Evolutionary conservation across 192 early-diverging fungal species (phyloP).

Genomic region (Rhizophagus clarus): DNA sequence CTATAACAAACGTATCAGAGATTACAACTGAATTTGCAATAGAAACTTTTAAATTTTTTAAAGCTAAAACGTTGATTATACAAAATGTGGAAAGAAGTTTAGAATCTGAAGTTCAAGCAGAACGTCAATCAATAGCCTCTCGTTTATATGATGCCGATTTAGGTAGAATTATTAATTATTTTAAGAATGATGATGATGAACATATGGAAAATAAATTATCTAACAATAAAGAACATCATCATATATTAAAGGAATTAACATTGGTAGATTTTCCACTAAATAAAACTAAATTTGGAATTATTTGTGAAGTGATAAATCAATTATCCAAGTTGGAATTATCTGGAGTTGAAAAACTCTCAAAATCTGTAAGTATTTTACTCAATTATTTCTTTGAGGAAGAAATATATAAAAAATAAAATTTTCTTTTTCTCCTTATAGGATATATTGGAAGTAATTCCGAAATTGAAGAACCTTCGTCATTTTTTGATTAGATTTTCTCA

Average conservation of each 20-base stretch:
- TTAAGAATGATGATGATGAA: not conserved
- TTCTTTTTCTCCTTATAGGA: not conserved
- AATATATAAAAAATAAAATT: not conserved
- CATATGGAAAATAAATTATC: not conserved
- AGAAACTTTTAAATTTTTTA: not conserved
- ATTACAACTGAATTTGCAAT: slow-evolving; percentile 6
- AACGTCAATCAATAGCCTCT: not conserved
- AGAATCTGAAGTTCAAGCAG: not conserved
- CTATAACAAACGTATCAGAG: not conserved
- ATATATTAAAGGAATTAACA: slow-evolving; percentile 2
- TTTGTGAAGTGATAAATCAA: slow-evolving; percentile 5
- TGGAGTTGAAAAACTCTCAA: not conserved
- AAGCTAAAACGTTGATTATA: not conserved
- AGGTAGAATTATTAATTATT: slow-evolving; percentile 18
- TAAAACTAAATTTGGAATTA: not conserved
- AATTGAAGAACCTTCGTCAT: not conserved
- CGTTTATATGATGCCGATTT: not conserved
- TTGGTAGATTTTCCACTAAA: not conserved
- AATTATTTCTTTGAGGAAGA: not conserved
- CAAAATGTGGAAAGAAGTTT: not conserved
- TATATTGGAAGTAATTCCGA: not conserved
- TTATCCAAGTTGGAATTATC: not conserved
- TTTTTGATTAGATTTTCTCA: slow-evolving; percentile 1
- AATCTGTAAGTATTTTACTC: slow-evolving; percentile 16
- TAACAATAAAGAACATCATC: not conserved